Base-by-base conservation (phyloP, 257 asterid species). In the Hygrophila difformis region DNA sequence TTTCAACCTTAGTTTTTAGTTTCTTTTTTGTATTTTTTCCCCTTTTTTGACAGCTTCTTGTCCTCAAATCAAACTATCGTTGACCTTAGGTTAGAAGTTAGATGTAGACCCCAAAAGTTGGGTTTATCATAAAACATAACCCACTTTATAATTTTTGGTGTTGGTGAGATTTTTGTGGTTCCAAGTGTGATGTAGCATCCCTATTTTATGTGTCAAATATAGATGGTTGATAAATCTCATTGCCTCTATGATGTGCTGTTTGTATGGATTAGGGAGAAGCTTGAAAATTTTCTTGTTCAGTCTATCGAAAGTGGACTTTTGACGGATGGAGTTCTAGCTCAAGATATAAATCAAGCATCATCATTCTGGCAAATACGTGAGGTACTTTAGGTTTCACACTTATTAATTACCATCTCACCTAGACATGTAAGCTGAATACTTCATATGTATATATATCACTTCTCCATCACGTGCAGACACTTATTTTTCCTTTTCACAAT, bases 321-420 rank as follows among this genome's bases (percentile, higher is more conserved):
- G 64, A 68, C 77, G 37, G 94, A 89, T 76, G 98, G 98, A 63
- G 96, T 65, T 71, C 64, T 89, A 62, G 96, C 98, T 18, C 98
- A 89, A 75, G 98, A 89, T 63, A 75, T 89, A 42, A 85, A 86
- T 68, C 98, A 89, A 67, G 84, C 85, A 59, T 85, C 92, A 57
- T 79, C 96, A 17, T 85, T 87, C 75, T 89, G 98, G 98, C 78
- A 64, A 56, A 82, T 89, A 49, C 96, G 96, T 6, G 98, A 89
- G 98, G 97, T 89, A 63, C 44, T 51, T 56, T 11, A 15, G 40
- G 38, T 60, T 62, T 64, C 50, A 52, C 34, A n/a, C n/a, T n/a
- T n/a, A n/a, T n/a, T n/a, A n/a, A n/a, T n/a, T n/a, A n/a, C n/a
- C n/a, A n/a, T n/a, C n/a, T n/a, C n/a, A n/a, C n/a, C n/a, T n/a